Conservation (phyloP, 78 protist species). For the Chrysochromulina tobinii region DNA sequence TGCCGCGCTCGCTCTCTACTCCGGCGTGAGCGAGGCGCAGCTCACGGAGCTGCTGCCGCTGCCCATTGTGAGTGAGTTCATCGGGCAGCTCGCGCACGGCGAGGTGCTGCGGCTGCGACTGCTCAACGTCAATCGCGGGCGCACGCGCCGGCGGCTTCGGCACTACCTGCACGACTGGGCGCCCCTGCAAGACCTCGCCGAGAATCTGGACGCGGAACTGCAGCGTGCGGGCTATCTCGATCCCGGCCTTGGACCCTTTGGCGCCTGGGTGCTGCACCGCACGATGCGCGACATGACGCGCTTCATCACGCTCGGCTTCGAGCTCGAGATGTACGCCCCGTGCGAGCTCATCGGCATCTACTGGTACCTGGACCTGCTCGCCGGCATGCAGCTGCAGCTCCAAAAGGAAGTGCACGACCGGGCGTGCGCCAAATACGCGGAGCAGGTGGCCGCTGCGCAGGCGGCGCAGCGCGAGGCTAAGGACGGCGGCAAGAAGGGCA, state of each 20-base stretch:
- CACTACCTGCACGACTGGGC: not conserved
- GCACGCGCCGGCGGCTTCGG: not conserved
- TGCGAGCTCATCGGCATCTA: not conserved
- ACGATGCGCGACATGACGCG: no score
- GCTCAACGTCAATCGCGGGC: not conserved
- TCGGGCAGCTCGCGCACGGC: not conserved
- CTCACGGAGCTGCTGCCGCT: not conserved
- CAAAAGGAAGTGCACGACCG: not conserved
- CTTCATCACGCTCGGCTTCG: not conserved
- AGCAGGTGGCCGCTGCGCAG: no score
- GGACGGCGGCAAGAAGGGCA: no score
- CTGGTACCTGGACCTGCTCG: not conserved
- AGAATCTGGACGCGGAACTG: not conserved
- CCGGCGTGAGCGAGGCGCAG: not conserved
- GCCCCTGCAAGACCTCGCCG: slow-evolving; percentile 9
- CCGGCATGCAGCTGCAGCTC: not conserved
- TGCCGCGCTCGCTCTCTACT: no score
- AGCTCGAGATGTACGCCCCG: not conserved
- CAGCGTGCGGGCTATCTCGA: not conserved
- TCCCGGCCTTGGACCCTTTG: not conserved
- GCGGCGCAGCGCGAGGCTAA: no score
- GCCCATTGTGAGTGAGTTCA: not conserved
- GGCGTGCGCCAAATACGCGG: no score
- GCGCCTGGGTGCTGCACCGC: not conserved
- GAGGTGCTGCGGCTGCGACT: not conserved